These are phyloP conservation scores for Paraurostyla sp. DNA, from an alignment of 73 alveolate genomes.

Conservation along the genomic window DNA sequence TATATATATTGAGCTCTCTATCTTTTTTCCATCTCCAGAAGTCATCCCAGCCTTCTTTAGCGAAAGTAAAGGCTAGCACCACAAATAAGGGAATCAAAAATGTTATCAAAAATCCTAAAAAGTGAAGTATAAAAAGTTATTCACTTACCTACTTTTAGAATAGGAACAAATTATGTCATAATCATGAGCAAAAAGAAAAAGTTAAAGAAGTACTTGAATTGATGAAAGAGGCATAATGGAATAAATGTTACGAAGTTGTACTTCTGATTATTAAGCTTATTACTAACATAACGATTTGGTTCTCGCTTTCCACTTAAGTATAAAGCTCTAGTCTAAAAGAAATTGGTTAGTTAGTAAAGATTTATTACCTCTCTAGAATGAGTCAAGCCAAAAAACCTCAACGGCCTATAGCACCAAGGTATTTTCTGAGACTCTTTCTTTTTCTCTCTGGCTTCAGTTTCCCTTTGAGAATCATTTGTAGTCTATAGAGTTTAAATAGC, in stretches of 20 bases:
- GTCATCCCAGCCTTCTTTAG: slow-evolving; percentile 56
- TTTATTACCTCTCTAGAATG: slow-evolving; percentile 39
- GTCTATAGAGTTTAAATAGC: no score
- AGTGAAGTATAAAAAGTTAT: neutral
- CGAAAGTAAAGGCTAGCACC: slow-evolving; percentile 18
- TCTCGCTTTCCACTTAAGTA: neutral
- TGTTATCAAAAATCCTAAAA: slow-evolving; percentile 41
- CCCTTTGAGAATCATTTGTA: no score
- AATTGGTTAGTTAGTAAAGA: neutral
- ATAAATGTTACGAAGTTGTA: slow-evolving; percentile 74
- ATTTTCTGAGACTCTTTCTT: neutral
- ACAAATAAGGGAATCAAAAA: slow-evolving; percentile 20
- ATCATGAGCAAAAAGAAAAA: slow-evolving; percentile 77
- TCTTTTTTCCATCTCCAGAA: slow-evolving; percentile 33
- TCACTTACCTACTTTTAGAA: slow-evolving; percentile 76
- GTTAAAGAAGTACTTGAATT: slow-evolving; percentile 79
- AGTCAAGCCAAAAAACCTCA: neutral
- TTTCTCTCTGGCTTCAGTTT: neutral
- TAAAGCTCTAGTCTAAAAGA: slow-evolving; percentile 5
- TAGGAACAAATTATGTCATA: slow-evolving; percentile 73
- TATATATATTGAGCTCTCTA: neutral
- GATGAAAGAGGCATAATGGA: slow-evolving; percentile 72
- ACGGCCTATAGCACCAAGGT: slow-evolving; percentile 27
- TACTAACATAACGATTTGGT: neutral
- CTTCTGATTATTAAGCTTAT: slow-evolving; percentile 71